These are phyloP conservation scores for Colletotrichum cordylinicola DNA, from an alignment of 2,329 filamentous ascomycete species.

Conservation along the genomic window DNA sequence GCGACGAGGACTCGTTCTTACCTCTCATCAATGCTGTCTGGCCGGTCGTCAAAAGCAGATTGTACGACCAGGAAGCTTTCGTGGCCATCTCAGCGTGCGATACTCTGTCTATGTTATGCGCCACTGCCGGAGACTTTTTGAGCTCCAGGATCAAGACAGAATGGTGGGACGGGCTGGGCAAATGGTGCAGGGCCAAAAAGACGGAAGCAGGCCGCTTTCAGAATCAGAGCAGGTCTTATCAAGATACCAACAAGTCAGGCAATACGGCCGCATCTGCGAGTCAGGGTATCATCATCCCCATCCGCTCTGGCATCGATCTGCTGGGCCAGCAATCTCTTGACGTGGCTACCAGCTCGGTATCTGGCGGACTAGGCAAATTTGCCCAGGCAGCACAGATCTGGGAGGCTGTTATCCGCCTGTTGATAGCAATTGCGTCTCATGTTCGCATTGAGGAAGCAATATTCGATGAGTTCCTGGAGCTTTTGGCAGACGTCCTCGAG, in stretches of 20 bases:
- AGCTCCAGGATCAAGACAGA: slow-evolving; percentile 75
- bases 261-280: not conserved
- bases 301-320: slow-evolving; percentile 27
- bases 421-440: slow-evolving; percentile 65
- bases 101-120: slow-evolving; percentile 72
- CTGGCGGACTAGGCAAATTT: slow-evolving; percentile 59
- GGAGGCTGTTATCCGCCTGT: slow-evolving; percentile 64
- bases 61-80: slow-evolving; percentile 71
- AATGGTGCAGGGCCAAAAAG: slow-evolving; percentile 53
- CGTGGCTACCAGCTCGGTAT: not conserved
- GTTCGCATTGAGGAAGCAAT: slow-evolving; percentile 71
- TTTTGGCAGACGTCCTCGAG: slow-evolving; percentile 62
- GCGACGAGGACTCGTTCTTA: slow-evolving; percentile 82
- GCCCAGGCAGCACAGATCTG: slow-evolving; percentile 68
- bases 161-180: slow-evolving; percentile 64
- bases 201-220: slow-evolving; percentile 33
- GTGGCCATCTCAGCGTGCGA: slow-evolving; percentile 74
- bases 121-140: slow-evolving; percentile 81
- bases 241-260: not conserved
- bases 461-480: slow-evolving; percentile 73
- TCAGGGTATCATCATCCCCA: slow-evolving; percentile 30
- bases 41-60: slow-evolving; percentile 77
- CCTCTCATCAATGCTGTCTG: slow-evolving; percentile 90
- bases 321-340: slow-evolving; percentile 22
- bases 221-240: not conserved